phyloP scores from a whole-genome alignment of 306 rosid genomes.

The Quercus bicolor region DNA sequence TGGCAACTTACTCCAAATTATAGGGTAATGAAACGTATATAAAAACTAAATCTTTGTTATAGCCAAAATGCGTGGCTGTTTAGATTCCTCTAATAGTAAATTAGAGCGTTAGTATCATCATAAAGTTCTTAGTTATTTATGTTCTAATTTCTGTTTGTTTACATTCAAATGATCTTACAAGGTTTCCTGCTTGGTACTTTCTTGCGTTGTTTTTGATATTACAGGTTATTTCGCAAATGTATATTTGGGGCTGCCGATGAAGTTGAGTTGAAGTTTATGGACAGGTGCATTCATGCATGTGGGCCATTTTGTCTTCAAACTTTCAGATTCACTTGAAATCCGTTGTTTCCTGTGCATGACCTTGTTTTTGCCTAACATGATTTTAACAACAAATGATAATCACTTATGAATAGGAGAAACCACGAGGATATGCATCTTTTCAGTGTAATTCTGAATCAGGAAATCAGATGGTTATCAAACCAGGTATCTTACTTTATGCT shows the following conservation, averaged over 20 bases:
- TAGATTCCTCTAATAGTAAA: neutral
- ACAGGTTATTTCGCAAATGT: constrained; percentile 23
- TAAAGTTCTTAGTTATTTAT: neutral
- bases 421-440: constrained; percentile 83
- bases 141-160: neutral
- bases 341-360: neutral
- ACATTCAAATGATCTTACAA: neutral
- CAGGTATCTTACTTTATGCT: constrained; percentile 54
- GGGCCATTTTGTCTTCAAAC: neutral
- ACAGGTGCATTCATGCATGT: constrained; percentile 16
- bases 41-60: neutral
- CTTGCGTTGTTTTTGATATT: neutral
- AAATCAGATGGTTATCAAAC: constrained; percentile 71
- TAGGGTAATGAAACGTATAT: neutral
- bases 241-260: constrained; percentile 30
- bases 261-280: constrained; percentile 26
- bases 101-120: neutral
- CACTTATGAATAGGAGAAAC: constrained; percentile 62
- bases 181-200: neutral
- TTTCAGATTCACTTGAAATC: neutral
- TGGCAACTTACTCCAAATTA: neutral
- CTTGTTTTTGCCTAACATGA: neutral
- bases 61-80: neutral
- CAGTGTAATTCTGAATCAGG: constrained; percentile 75
- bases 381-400: constrained; percentile 14